Evolutionary conservation across 768 basidiomycete genomes (phyloP).

Genomic region (Suillus americanus): DNA sequence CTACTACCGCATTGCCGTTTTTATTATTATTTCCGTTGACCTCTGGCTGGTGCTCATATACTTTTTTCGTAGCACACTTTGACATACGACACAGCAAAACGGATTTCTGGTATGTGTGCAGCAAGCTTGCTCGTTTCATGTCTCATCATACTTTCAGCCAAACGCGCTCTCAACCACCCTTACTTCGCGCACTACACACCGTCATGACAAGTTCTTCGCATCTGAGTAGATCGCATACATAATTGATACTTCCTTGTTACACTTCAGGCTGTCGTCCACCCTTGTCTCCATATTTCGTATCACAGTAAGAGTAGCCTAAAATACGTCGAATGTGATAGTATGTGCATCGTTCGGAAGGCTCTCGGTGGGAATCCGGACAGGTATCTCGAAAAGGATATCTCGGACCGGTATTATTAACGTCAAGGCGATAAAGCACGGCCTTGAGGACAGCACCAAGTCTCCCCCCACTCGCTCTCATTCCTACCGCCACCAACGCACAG

Average conservation of each 20-base stretch:
- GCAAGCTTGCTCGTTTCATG: neutral
- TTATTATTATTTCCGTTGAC: neutral
- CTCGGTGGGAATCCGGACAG: neutral
- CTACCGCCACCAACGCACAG: slow-evolving; percentile 12
- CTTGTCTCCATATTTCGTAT: neutral
- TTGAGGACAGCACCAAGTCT: slow-evolving; percentile 31
- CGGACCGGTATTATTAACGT: slow-evolving; percentile 16
- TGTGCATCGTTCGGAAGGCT: slow-evolving; percentile 7
- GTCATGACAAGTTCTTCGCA: slow-evolving; percentile 16
- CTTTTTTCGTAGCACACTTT: slow-evolving; percentile 52
- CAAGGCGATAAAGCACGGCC: slow-evolving; percentile 35
- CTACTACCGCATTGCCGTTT: neutral
- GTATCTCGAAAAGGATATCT: slow-evolving; percentile 22
- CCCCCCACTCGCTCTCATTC: slow-evolving; percentile 15
- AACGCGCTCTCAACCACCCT: slow-evolving; percentile 52
- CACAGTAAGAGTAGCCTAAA: slow-evolving; percentile 16
- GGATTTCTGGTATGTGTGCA: slow-evolving; percentile 76
- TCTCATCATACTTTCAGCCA: slow-evolving; percentile 38
- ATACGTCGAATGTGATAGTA: slow-evolving; percentile 23
- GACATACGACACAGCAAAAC: slow-evolving; percentile 86
- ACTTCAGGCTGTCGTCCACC: slow-evolving; percentile 5
- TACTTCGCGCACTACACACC: slow-evolving; percentile 51
- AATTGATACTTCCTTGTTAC: neutral
- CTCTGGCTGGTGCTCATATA: neutral
- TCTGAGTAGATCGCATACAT: slow-evolving; percentile 7